Base-by-base conservation (phyloP, 768 basidiomycete genomes). In the Sporobolomyces phaffii region DNA sequence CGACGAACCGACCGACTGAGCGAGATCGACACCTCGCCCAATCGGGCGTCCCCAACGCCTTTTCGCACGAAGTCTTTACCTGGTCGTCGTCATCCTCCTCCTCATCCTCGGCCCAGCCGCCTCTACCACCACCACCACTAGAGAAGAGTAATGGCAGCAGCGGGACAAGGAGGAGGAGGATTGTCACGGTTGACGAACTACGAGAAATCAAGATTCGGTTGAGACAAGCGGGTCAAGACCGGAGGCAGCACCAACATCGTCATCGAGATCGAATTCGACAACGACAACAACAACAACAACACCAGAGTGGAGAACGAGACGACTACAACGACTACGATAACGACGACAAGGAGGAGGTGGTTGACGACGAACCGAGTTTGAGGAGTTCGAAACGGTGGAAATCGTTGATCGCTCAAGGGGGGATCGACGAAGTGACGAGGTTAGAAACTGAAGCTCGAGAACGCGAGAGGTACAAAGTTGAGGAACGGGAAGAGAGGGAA, bases 31-130 rank as follows among this genome's bases (percentile, higher is more conserved):
- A 62, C 49, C 44, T 68, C 20, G 9, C 59, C 20, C 49, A 49
- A 14, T 36, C 66, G 22, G 66, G 66, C 15, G 44, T 52, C 5
- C 66, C 66, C 34, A 68, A 68, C 31, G 29, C 50, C 5, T 68
- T 68, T 26, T 24, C 48, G 3, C 66, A 68, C 28, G 49, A 61
- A 24, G 24, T 31, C 13, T 57, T 57, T 22, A 4, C 17, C 3
- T 58, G 56, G 43, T 29, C 17, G 2, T 26, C 56, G 36, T 14
- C 51, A 2, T n/a, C n/a, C n/a, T n/a, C n/a, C n/a, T n/a, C n/a
- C n/a, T n/a, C n/a, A n/a, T n/a, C n/a, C n/a, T n/a, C n/a, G n/a
- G n/a, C n/a, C n/a, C n/a, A n/a, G n/a, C n/a, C n/a, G n/a, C n/a
- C n/a, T n/a, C n/a, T n/a, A n/a, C n/a, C n/a, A n/a, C n/a, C n/a